A percentile compares a stretch with the other conserved stretches of the same genome.
phyloP scores from a whole-genome alignment of 2,329 filamentous ascomycete species.

The Cercospora beticola region DNA sequence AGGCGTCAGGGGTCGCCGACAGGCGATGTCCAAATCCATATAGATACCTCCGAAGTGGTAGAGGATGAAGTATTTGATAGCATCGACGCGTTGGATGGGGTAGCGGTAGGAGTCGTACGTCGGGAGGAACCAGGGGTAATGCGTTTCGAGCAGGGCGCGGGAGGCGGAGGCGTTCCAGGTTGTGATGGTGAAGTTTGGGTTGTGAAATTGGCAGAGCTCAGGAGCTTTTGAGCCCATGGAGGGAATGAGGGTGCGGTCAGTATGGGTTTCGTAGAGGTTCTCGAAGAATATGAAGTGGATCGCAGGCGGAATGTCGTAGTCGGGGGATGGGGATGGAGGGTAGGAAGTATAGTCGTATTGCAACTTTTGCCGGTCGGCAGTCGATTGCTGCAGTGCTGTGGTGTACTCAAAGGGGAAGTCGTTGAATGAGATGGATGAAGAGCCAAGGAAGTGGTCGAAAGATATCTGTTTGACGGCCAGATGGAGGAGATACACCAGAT shows the following conservation, averaged over 20 bases:
- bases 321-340: background rate
- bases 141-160: conserved; percentile 19
- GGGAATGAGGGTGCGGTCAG: conserved; percentile 19
- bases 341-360: conserved; percentile 11
- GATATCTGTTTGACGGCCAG: conserved; percentile 3
- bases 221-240: conserved; percentile 23
- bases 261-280: conserved; percentile 21
- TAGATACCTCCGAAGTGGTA: conserved; percentile 75
- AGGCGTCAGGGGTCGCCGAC: conserved; percentile 61
- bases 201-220: conserved; percentile 14
- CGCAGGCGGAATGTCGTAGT: conserved; percentile 16
- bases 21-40: conserved; percentile 71
- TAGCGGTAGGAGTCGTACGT: conserved; percentile 72
- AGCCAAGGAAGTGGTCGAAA: conserved; percentile 20
- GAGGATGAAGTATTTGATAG: conserved; percentile 72
- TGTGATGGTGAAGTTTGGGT: conserved; percentile 20
- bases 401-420: conserved; percentile 19
- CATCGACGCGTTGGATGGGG: conserved; percentile 73
- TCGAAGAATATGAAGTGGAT: conserved; percentile 31
- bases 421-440: conserved; percentile 18
- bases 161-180: conserved; percentile 24
- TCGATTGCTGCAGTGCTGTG: background rate
- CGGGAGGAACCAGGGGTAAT: conserved; percentile 38
- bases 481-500: conserved; percentile 1
- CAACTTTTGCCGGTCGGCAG: background rate